Evolutionary conservation across 345 rosid genomes (phyloP), one percentile per base, ranked within the genome.

Genomic region (Odontarrhena argentea): DNA sequence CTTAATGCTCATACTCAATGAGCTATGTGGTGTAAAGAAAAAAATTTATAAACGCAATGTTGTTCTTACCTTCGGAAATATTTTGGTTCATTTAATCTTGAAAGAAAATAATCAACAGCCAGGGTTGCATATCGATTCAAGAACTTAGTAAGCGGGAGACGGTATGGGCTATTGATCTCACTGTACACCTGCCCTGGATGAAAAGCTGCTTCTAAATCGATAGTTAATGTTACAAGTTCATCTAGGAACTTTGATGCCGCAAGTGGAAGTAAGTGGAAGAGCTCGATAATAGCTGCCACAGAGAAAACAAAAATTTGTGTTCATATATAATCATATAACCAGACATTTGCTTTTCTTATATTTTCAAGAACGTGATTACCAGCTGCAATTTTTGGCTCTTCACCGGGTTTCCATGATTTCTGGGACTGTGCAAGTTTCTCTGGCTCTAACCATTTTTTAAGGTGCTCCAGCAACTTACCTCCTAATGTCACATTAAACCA

Each of bases 401-500:
- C 99, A 42, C 99, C 99, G 69, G 91, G 76, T 77, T 94, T 94
- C 97, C 99, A 91, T 73, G 92, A 84, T 74, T 94, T 94, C 79
- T 78, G 85, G 74, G 81, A 88, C 82, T 88, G 96, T 45, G 89
- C 87, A 67, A 94, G 99, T 79, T 86, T 94, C 68, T 94, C 99
- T 40, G 97, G 99, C 74, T 91, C 97, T 81, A 94, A 74, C 99
- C 99, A 94, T 79, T 88, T 91, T 80, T 83, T 91, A 54, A 94
- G 97, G 80, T 94, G 99, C 83, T 88, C 99, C 73, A 94, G 76
- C 84, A 94, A 77, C 85, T 94, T 94, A 61, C 89, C 86, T 58
- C 99, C 99, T 83, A 94, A 79, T 18, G 99, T 91, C 57, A 94
- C 99, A 78, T 94, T 94, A 74, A 94, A 94, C 97, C 99, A 94